Percentiles rank a stretch among this genome's conserved stretches.
phyloP scores from a whole-genome alignment of 2,329 filamentous ascomycete genomes.

The Penicillium olsonii region DNA sequence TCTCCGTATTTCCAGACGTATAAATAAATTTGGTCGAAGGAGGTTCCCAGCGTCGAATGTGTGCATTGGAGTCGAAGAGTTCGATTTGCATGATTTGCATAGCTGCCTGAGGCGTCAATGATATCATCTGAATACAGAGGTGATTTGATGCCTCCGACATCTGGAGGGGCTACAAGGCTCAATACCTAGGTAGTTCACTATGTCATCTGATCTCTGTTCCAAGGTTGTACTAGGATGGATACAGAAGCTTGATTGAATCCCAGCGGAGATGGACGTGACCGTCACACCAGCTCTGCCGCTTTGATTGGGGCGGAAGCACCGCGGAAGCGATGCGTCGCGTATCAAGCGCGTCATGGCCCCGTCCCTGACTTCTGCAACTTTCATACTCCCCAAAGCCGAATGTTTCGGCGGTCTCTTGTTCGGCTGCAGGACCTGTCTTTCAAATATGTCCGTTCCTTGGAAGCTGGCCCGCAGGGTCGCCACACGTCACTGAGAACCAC shows the following conservation, averaged over 20 bases:
- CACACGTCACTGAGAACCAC: constrained; percentile 31
- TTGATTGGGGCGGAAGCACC: not conserved
- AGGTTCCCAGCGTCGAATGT: not conserved
- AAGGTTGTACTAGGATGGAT: no score
- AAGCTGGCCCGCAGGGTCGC: constrained; percentile 28
- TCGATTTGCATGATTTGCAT: not conserved
- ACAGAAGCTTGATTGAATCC: no score
- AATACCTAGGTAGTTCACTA: no score
- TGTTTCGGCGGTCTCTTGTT: constrained; percentile 29
- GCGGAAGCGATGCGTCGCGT: constrained; percentile 9
- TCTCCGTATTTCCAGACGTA: not conserved
- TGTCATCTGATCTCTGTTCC: no score
- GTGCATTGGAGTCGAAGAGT: not conserved
- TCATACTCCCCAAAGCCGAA: constrained; percentile 26
- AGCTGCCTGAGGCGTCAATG: not conserved
- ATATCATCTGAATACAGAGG: not conserved
- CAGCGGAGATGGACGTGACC: no score
- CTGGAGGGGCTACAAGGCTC: no score
- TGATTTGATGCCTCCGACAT: no score
- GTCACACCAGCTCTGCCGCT: not conserved
- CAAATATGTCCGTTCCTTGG: constrained; percentile 33
- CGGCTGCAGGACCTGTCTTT: constrained; percentile 26
- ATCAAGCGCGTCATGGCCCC: constrained; percentile 13
- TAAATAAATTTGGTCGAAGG: not conserved
- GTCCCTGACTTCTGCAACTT: constrained; percentile 1